Evolutionary conservation across 2,329 filamentous ascomycete species (phyloP).

Genomic region (Anthostomella pinea): DNA sequence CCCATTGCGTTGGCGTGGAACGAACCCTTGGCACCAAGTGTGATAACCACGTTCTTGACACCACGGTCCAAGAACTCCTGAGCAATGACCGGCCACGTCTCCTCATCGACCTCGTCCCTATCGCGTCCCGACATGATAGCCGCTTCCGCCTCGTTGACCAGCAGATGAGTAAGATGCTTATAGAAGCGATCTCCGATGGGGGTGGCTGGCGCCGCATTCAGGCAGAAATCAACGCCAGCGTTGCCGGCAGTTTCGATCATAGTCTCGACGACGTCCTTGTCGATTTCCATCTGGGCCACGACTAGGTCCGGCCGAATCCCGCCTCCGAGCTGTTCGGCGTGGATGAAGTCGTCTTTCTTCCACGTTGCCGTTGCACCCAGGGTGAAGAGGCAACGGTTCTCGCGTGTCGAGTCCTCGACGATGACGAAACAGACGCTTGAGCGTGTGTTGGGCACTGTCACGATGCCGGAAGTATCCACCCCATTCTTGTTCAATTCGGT

Average conservation of each 20-base stretch:
- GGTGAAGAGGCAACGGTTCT: constrained; percentile 1
- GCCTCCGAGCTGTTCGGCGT: not conserved
- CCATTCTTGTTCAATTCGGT: not conserved
- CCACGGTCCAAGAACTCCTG: not conserved
- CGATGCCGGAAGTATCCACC: not conserved
- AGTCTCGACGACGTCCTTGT: not conserved
- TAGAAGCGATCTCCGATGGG: no score
- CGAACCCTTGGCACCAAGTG: constrained; percentile 1
- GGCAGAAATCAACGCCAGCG: not conserved
- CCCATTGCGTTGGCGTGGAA: not conserved
- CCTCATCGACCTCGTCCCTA: constrained; percentile 1
- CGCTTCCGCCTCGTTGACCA: constrained; percentile 2
- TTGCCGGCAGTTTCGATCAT: not conserved
- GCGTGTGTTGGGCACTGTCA: not conserved
- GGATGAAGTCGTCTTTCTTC: not conserved
- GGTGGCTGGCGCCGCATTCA: not conserved
- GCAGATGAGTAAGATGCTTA: not conserved
- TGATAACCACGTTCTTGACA: constrained; percentile 2
- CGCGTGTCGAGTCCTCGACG: not conserved
- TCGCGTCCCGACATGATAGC: not conserved
- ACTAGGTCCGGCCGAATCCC: not conserved
- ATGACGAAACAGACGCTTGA: constrained; percentile 1
- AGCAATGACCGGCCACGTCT: not conserved
- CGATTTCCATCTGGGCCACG: not conserved
- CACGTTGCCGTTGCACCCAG: not conserved